These are phyloP conservation scores for Trichoderma sp. DNA, from an alignment of 2,329 filamentous ascomycete genomes.

Conservation along the genomic window DNA sequence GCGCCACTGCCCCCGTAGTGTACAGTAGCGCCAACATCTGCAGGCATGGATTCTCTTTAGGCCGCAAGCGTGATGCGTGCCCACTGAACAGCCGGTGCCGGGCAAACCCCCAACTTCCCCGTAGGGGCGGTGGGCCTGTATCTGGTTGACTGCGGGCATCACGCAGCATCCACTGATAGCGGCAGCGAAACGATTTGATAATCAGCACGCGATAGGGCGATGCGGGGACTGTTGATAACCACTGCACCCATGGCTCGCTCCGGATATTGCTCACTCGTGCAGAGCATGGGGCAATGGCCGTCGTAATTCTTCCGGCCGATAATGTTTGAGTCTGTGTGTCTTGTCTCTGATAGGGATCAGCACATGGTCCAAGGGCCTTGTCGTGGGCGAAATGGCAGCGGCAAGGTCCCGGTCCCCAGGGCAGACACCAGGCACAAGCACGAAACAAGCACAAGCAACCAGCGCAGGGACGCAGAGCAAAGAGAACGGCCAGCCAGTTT, in stretches of 20 bases:
- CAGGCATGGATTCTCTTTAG: constrained; percentile 2
- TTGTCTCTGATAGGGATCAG: background rate
- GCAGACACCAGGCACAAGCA: background rate
- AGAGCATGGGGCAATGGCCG: background rate
- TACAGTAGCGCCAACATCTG: constrained; percentile 19
- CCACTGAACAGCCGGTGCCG: constrained; percentile 8
- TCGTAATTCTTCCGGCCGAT: background rate
- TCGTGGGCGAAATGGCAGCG: too few species aligned
- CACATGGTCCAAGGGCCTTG: too few species aligned
- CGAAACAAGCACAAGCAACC: background rate
- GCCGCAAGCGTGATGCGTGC: background rate
- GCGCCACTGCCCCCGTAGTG: constrained; percentile 5
- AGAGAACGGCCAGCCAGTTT: background rate
- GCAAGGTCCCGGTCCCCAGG: background rate
- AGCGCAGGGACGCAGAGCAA: too few species aligned
- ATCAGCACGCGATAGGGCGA: constrained; percentile 11
- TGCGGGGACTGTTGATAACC: constrained; percentile 21
- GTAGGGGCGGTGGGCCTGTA: constrained; percentile 10
- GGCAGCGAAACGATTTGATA: constrained; percentile 25
- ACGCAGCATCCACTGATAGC: constrained; percentile 25
- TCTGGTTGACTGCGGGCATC: constrained; percentile 15
- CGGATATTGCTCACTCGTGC: background rate
- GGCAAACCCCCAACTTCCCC: constrained; percentile 22
- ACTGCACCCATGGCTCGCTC: constrained; percentile 1
- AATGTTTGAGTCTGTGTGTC: background rate